Evolutionary conservation across 192 early-diverging fungal species (phyloP).

Genomic region (Backusella luteola): DNA sequence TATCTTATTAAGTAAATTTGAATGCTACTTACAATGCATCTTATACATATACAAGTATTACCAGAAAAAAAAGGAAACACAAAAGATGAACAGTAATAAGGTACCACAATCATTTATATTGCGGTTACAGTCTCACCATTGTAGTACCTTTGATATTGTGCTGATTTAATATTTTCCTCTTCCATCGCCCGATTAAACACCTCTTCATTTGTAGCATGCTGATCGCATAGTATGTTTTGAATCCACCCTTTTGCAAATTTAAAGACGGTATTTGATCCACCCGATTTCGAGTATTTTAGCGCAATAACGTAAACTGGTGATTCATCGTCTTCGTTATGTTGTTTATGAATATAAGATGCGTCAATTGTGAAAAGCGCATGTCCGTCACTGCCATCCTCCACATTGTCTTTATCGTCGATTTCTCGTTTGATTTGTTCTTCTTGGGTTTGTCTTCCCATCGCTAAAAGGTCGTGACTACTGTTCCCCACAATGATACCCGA

Average conservation of each 20-base stretch:
- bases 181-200: not conserved
- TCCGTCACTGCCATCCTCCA: conserved; percentile 2
- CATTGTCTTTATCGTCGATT: not conserved
- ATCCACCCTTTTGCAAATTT: conserved; percentile 28
- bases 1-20: not conserved
- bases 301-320: not conserved
- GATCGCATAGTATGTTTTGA: not conserved
- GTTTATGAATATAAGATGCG: not conserved
- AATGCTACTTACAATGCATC: not conserved
- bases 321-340: conserved; percentile 10
- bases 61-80: not conserved
- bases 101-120: not conserved
- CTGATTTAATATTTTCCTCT: not conserved
- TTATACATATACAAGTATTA: not conserved
- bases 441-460: not conserved
- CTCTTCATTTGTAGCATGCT: not conserved
- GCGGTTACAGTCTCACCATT: not conserved
- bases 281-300: conserved; percentile 9
- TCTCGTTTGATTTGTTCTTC: conserved; percentile 6
- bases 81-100: not conserved
- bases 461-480: conserved; percentile 7
- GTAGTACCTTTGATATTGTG: conserved; percentile 5
- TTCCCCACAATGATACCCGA: conserved; percentile 7
- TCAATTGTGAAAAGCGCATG: conserved; percentile 20
- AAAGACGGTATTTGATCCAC: conserved; percentile 24